These are phyloP conservation scores for Astrothelium subdiscretum DNA, from an alignment of 495 filamentous ascomycete genomes.

Conservation along the genomic window DNA sequence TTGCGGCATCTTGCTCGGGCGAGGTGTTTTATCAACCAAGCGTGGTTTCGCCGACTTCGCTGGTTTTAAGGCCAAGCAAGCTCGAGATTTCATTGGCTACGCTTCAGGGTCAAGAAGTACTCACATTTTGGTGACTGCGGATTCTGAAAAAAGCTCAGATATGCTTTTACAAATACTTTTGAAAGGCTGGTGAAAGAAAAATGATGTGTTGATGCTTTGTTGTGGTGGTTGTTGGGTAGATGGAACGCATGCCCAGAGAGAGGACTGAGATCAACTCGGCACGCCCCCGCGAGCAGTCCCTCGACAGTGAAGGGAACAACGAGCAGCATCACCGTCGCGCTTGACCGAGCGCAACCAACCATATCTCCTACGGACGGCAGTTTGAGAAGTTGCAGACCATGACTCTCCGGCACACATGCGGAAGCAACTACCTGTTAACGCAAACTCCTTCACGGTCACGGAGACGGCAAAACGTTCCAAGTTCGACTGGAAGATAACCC, in stretches of 20 bases:
- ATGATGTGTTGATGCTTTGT: neutral
- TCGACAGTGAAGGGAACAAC: neutral
- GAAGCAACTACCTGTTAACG: neutral
- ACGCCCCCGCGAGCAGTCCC: neutral
- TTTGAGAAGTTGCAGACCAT: neutral
- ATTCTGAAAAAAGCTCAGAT: neutral
- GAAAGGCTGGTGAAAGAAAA: neutral
- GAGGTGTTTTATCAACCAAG: neutral
- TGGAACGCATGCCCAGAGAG: neutral
- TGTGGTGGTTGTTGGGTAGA: neutral
- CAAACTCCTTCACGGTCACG: neutral
- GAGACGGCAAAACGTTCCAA: neutral
- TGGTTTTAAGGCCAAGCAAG: neutral
- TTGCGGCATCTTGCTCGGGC: neutral
- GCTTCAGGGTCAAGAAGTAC: neutral
- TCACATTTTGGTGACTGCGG: neutral
- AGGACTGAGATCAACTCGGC: neutral
- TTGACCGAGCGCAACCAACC: neutral
- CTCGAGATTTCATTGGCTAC: neutral
- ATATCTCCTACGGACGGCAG: neutral
- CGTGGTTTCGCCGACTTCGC: neutral
- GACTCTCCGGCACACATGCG: neutral
- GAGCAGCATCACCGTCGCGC: neutral
- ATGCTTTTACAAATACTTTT: neutral
- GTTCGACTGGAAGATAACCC: too few relatives aligned